phyloP scores from a whole-genome alignment of 1,284 basidiomycete genomes.

The Hemileia vastatrix region DNA sequence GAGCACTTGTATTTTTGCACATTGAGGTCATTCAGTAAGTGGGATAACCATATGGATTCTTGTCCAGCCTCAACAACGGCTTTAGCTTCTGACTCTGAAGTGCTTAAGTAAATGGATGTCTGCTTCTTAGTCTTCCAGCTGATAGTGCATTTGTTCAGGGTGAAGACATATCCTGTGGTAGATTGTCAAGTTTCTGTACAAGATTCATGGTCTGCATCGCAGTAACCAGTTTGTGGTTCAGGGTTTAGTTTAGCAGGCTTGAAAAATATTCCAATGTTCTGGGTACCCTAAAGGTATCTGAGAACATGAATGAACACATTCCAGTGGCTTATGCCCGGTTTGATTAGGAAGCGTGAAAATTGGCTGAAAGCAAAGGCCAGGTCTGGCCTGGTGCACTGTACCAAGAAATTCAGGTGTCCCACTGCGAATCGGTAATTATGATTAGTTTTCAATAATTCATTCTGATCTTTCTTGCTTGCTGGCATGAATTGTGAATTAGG shows the following conservation, averaged over 20 bases:
- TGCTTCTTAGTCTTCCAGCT: background rate
- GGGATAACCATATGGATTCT: too few relatives aligned
- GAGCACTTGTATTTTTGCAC: too few relatives aligned
- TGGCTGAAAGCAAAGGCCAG: background rate
- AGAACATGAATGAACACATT: background rate
- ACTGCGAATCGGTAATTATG: too few relatives aligned
- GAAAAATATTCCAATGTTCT: too few relatives aligned
- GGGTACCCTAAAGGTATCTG: background rate
- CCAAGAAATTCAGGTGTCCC: too few relatives aligned
- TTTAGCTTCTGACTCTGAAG: constrained; percentile 6
- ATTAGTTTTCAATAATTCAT: too few relatives aligned
- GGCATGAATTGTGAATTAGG: too few relatives aligned
- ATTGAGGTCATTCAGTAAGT: too few relatives aligned
- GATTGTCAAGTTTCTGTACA: background rate
- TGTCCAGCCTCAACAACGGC: too few relatives aligned
- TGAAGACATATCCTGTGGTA: background rate
- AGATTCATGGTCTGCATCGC: background rate
- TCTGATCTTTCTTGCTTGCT: too few relatives aligned
- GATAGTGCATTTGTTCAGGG: background rate
- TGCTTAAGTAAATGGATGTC: background rate
- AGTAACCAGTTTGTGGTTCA: background rate
- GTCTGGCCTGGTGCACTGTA: too few relatives aligned
- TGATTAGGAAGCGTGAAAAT: background rate
- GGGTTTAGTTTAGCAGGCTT: background rate
- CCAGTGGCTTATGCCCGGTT: background rate